phyloP scores from a whole-genome alignment of 306 rosid genomes.

The Inga laurina region DNA sequence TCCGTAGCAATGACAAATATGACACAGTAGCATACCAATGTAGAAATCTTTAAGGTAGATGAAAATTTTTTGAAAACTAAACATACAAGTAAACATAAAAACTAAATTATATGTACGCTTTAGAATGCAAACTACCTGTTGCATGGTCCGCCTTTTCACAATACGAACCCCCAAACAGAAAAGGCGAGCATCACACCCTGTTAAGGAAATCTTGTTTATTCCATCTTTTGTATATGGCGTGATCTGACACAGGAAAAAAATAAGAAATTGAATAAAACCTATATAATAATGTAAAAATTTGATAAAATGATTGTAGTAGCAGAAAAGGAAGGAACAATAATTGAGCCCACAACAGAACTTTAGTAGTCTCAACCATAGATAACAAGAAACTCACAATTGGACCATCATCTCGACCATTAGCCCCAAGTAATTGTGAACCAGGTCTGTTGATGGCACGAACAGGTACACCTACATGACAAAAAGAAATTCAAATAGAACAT shows the following conservation, averaged over 20 bases:
- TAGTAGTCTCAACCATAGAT: conserved; percentile 5
- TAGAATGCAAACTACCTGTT: conserved; percentile 63
- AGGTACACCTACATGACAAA: conserved; percentile 56
- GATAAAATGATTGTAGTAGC: background rate
- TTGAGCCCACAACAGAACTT: background rate
- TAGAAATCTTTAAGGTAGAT: conserved; percentile 1
- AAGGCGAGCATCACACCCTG: conserved; percentile 84
- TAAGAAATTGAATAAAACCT: conserved; percentile 27
- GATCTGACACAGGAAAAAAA: conserved; percentile 61
- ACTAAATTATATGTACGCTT: background rate
- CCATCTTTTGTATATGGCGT: conserved; percentile 82
- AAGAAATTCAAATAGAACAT: conserved; percentile 9
- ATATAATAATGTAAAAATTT: conserved; percentile 12
- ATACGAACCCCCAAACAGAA: conserved; percentile 96
- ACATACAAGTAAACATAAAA: background rate
- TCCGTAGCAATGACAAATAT: background rate
- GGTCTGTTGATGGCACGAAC: conserved; percentile 94
- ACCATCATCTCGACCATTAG: conserved; percentile 99
- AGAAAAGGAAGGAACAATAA: background rate
- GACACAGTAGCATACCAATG: background rate
- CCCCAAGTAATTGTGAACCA: conserved; percentile 91
- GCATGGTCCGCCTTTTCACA: conserved; percentile 76
- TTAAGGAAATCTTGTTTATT: conserved; percentile 80
- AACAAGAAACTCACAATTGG: conserved; percentile 73
- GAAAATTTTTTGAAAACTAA: background rate